Evolutionary conservation across 768 basidiomycete genomes (phyloP).

Genomic region (Albatrellus ellisii): DNA sequence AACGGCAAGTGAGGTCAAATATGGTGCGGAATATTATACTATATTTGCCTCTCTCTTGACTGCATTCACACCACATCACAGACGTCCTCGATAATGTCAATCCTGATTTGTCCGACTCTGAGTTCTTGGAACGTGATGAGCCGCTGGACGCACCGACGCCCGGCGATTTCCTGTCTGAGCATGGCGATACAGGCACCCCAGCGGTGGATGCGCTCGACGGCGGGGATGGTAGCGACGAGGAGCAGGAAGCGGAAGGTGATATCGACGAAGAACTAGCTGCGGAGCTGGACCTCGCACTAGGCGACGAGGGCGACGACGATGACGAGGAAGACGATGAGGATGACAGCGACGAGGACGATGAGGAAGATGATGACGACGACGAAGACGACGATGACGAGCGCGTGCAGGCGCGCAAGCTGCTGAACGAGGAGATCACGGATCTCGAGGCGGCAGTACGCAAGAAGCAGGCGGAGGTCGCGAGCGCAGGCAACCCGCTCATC

Average conservation of each 20-base stretch:
- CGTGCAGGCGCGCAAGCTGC: slow-evolving; percentile 58
- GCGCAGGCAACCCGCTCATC: slow-evolving; percentile 78
- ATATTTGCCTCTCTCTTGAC: neutral
- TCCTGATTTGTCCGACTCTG: slow-evolving; percentile 82
- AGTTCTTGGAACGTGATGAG: slow-evolving; percentile 60
- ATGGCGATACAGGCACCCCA: slow-evolving; percentile 48
- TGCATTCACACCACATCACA: neutral
- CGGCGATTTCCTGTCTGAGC: slow-evolving; percentile 43
- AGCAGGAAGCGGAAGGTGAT: slow-evolving; percentile 55
- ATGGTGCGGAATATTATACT: slow-evolving; percentile 49
- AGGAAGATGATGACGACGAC: slow-evolving; percentile 38
- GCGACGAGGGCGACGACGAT: slow-evolving; percentile 46
- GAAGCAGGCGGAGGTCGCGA: slow-evolving; percentile 73
- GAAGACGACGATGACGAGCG: slow-evolving; percentile 74
- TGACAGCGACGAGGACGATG: slow-evolving; percentile 53
- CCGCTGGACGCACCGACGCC: slow-evolving; percentile 57
- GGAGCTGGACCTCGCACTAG: slow-evolving; percentile 78
- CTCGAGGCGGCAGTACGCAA: slow-evolving; percentile 78
- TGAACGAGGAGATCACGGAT: slow-evolving; percentile 85
- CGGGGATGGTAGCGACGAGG: slow-evolving; percentile 49
- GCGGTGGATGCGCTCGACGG: slow-evolving; percentile 36
- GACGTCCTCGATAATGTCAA: slow-evolving; percentile 85
- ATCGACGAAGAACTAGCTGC: slow-evolving; percentile 85
- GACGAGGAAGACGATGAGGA: slow-evolving; percentile 54
- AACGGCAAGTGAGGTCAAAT: slow-evolving; percentile 61